Evolutionary conservation across 2,329 filamentous ascomycete genomes (phyloP).

Genomic region (Fusarium sp.): DNA sequence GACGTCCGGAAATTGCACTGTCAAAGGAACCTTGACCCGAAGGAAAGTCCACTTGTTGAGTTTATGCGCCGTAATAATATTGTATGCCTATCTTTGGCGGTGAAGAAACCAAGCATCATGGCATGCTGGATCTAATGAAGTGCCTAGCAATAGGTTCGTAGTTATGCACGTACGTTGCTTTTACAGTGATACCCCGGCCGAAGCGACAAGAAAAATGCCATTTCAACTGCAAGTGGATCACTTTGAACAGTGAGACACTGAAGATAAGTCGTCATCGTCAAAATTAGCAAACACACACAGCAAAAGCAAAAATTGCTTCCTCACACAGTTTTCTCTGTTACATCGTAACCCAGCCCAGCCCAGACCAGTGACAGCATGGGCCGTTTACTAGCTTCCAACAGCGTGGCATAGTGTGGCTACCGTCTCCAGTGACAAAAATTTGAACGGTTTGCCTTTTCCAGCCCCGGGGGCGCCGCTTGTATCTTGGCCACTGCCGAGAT

Average conservation of each 20-base stretch:
- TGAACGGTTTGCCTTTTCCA: slow-evolving; percentile 25
- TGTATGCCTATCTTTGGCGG: slow-evolving; percentile 31
- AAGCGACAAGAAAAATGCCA: neutral
- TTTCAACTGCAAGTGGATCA: neutral
- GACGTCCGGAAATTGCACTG: neutral
- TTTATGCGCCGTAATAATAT: slow-evolving; percentile 1
- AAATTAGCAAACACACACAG: neutral
- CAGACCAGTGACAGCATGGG: slow-evolving; percentile 2
- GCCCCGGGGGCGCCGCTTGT: slow-evolving; percentile 31
- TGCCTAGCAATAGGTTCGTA: slow-evolving; percentile 9
- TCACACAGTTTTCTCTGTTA: slow-evolving; percentile 23
- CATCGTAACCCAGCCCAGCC: neutral
- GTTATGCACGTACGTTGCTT: slow-evolving; percentile 33
- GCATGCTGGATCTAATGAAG: slow-evolving; percentile 2
- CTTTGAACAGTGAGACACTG: slow-evolving; percentile 15
- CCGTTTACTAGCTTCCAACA: slow-evolving; percentile 30
- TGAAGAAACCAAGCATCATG: slow-evolving; percentile 31
- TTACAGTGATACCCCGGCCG: slow-evolving; percentile 9
- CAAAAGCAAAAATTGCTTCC: neutral
- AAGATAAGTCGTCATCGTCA: slow-evolving; percentile 4
- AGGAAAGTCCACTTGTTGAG: slow-evolving; percentile 3
- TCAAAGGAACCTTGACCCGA: neutral
- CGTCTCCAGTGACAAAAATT: slow-evolving; percentile 33
- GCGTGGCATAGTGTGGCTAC: slow-evolving; percentile 16
- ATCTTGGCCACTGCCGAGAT: slow-evolving; percentile 35